Base-by-base conservation (phyloP, 2,329 filamentous ascomycete genomes). In the Sclerotinia glacialis region DNA sequence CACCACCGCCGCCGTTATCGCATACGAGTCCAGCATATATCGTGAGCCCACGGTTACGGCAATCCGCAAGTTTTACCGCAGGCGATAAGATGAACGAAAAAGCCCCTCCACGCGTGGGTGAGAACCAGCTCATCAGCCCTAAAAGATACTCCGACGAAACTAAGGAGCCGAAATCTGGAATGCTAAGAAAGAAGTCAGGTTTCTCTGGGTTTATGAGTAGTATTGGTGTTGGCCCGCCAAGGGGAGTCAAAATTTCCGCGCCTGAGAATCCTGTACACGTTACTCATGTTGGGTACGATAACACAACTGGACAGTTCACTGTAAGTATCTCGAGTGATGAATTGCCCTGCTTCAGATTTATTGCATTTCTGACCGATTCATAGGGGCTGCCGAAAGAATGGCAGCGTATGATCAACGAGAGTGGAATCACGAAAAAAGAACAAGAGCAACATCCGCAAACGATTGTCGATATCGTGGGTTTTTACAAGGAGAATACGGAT, bases 251-350 rank as follows among this genome's bases (percentile, higher is more conserved):
- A 78, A 99, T 99, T 74, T 98, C 95, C n/a, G 92, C 93, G 47
- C 95, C 95, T 65, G 93, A 97, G 79, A 98, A 99, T 75, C 95
- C 95, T 59, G 93, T 98, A 68, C 95, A 98, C 79, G 92, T 99
- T 74, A 98, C 94, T 67, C 95, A 99, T 79, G 95, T 99, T 71
- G 94, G 94, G 73, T 97, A 97, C 78, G 94, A 99, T 79, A 96
- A 95, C 80, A 86, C 91, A 74, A 98, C 95, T 4, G 95, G 95
- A 72, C 92, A 97, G 80, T 99, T 97, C 78, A 98, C 94, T 67
- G 93, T 96, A 67, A 70, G 76, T 76, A 46, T 54, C 46, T 34
- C 16, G 8, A 28, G 12, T 47, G 40, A 44, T n/a, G 23, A 26
- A 65, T 65, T 44, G 21, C 18, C 47, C 23, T 34, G n/a, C 26